Evolutionary conservation across 768 basidiomycete genomes (phyloP).

Genomic region (Boletellus emodensis): DNA sequence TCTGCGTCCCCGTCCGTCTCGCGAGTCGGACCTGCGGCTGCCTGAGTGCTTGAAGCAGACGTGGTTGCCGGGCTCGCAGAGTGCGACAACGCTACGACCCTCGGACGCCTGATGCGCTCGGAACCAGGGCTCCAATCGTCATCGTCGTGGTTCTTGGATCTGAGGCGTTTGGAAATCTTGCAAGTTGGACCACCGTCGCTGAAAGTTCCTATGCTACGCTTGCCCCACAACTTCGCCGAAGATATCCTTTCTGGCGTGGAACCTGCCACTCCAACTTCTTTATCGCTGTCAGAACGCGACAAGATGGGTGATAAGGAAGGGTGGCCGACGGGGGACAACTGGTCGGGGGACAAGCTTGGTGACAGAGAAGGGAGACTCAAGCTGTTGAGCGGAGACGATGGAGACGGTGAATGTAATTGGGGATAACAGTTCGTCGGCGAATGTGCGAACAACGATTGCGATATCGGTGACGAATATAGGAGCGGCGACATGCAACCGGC

Average conservation of each 20-base stretch:
- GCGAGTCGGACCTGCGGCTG: neutral
- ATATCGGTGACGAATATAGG: neutral
- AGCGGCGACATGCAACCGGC: neutral
- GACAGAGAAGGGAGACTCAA: constrained; percentile 13
- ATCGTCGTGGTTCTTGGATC: constrained; percentile 15
- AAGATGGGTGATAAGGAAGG: neutral
- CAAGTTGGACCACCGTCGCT: neutral
- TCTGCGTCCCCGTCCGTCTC: neutral
- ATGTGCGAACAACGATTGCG: neutral
- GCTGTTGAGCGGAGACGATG: constrained; percentile 14
- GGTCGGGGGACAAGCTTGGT: constrained; percentile 1
- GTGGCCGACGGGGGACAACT: neutral
- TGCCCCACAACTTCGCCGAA: neutral
- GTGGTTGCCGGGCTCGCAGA: neutral
- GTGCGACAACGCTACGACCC: neutral
- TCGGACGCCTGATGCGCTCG: constrained; percentile 6
- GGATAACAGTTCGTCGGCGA: neutral
- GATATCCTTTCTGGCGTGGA: neutral
- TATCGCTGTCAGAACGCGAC: neutral
- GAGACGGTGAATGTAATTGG: neutral
- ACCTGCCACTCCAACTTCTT: neutral
- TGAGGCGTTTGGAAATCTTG: constrained; percentile 11
- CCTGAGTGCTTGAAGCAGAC: neutral
- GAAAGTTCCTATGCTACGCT: constrained; percentile 8
- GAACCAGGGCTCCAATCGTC: constrained; percentile 18